These are phyloP conservation scores for Fusarium sp. DNA, from an alignment of 2,329 filamentous ascomycete genomes.

Conservation along the genomic window DNA sequence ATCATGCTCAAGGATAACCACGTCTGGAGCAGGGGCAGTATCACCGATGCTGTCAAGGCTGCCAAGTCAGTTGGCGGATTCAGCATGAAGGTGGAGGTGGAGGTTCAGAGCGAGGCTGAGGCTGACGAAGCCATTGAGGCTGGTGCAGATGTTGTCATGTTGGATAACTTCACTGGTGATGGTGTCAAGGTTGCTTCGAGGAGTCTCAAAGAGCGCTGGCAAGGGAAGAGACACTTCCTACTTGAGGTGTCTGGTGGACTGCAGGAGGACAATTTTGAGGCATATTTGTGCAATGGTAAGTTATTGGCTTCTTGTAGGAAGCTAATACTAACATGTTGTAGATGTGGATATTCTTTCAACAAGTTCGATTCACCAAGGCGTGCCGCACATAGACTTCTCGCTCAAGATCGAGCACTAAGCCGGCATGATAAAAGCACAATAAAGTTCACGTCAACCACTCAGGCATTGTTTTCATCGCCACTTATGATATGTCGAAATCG, in stretches of 20 bases:
- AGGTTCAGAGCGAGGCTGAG: slow-evolving; percentile 89
- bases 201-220: slow-evolving; percentile 84
- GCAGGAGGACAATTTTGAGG: slow-evolving; percentile 84
- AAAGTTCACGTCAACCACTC: too few relatives aligned
- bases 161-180: slow-evolving; percentile 92
- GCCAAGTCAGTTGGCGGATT: slow-evolving; percentile 90
- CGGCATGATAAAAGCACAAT: slow-evolving; percentile 26
- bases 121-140: slow-evolving; percentile 92
- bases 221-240: slow-evolving; percentile 78
- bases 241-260: slow-evolving; percentile 94
- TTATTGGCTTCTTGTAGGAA: slow-evolving; percentile 23
- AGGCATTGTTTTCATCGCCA: too few relatives aligned
- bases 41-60: slow-evolving; percentile 85
- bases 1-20: slow-evolving; percentile 99
- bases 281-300: slow-evolving; percentile 81
- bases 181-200: slow-evolving; percentile 81
- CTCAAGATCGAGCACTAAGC: slow-evolving; percentile 78
- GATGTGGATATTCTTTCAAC: slow-evolving; percentile 97
- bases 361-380: slow-evolving; percentile 96
- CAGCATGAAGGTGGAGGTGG: slow-evolving; percentile 93
- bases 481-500: too few relatives aligned
- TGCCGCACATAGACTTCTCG: slow-evolving; percentile 94
- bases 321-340: slow-evolving; percentile 48
- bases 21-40: slow-evolving; percentile 90
- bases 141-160: slow-evolving; percentile 95